phyloP scores from a whole-genome alignment of 1,284 basidiomycete species.

The Tylopilus orsonianus region DNA sequence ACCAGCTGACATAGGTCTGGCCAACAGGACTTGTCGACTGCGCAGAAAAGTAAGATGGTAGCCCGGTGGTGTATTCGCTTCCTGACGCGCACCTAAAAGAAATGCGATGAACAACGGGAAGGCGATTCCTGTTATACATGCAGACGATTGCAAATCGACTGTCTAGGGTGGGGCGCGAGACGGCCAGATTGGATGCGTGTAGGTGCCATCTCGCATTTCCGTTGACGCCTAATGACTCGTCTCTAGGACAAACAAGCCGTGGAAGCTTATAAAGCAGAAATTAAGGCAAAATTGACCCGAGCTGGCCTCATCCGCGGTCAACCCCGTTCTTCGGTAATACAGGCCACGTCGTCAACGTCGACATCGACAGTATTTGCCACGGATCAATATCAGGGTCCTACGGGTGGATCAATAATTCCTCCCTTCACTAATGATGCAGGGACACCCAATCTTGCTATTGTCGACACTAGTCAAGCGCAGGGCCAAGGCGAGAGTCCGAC shows the following conservation, averaged over 20 bases:
- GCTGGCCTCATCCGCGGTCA: constrained; percentile 78
- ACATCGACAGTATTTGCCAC: constrained; percentile 33
- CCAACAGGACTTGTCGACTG: constrained; percentile 71
- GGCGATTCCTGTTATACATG: constrained; percentile 77
- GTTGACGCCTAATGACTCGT: constrained; percentile 10
- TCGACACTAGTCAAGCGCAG: constrained; percentile 20
- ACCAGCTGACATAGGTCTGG: constrained; percentile 16
- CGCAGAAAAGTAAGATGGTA: constrained; percentile 62
- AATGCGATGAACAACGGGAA: constrained; percentile 81
- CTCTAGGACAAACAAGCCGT: constrained; percentile 77
- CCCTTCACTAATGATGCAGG: constrained; percentile 22
- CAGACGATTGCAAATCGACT: constrained; percentile 70
- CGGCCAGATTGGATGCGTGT: constrained; percentile 84
- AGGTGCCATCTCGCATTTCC: constrained; percentile 33
- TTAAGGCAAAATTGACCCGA: constrained; percentile 74
- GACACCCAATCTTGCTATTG: constrained; percentile 24
- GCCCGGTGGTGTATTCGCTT: background rate
- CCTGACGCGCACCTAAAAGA: constrained; percentile 42
- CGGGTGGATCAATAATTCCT: constrained; percentile 21
- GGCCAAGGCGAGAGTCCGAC: constrained; percentile 28
- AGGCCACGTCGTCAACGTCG: constrained; percentile 32
- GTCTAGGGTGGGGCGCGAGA: constrained; percentile 77
- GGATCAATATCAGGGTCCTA: constrained; percentile 32
- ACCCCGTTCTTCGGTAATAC: constrained; percentile 56
- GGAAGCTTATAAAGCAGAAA: constrained; percentile 77